Base-by-base conservation (phyloP, 1,139 yeast genomes). In the Nadsonia starkeyi-henricii region DNA sequence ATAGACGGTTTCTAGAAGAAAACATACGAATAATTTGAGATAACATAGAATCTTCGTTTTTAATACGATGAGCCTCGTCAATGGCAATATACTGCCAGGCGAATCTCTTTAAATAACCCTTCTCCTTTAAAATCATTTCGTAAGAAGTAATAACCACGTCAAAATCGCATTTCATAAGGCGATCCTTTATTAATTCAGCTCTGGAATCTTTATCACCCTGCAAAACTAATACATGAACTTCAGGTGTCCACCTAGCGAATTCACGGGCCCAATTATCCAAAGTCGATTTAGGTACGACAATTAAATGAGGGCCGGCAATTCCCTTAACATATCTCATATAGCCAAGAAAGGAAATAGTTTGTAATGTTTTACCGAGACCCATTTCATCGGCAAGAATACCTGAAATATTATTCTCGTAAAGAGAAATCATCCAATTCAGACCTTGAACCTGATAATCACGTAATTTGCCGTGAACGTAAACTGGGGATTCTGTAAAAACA, bases 351-450 rank as follows among this genome's bases (percentile, higher is more conserved):
- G 97, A 79, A 52, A 91, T 86, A 0, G 96, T 86, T 64, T 91
- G 98, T 52, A 91, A 71, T 1, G 98, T 91, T 63, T 91, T 91
- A 52, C 98, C 98, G 51, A 91, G 73, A 1, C 98, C 98, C 98
- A 91, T 91, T 65, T 91, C 98, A 66, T 91, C 98, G 9, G 98
- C 98, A 51, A 91, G 72, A 46, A 91, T 89, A 46, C 97, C 97
- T 1, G 93, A 80, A 50, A 89, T 73, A 58, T 82, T 79, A 66
- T 89, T 86, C 57, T 85, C 93, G 60, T 83, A 81, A 50, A 89
- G 68, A 1, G 88, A 77, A 20, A 88, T 78, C 59, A 89, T 69
- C 97, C 97, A 89, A 67, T 89, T 89, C 55, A 89, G 73, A 49
- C 97, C 97, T 62, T 85, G 95, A 51, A 89, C 75, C 66, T 89